Evolutionary conservation across 257 asterid genomes (phyloP).

Genomic region (Scutellaria barbata): DNA sequence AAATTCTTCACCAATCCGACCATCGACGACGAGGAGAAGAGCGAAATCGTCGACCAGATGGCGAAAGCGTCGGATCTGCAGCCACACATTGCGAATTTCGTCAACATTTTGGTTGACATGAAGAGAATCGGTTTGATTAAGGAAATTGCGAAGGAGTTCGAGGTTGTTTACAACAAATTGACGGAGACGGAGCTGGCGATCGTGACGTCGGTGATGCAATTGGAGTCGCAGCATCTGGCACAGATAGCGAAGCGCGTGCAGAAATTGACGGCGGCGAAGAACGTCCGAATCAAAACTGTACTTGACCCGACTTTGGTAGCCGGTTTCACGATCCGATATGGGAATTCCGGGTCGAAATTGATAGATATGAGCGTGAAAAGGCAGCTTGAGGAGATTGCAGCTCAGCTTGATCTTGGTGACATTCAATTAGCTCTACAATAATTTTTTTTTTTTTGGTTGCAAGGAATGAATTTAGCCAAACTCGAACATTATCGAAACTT

Average conservation of each 20-base stretch:
- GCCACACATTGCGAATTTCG: conserved; percentile 75
- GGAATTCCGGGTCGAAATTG: conserved; percentile 72
- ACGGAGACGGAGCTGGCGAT: conserved; percentile 76
- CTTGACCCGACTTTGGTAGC: conserved; percentile 80
- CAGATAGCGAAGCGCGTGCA: conserved; percentile 85
- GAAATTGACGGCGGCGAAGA: conserved; percentile 69
- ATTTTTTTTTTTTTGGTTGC: too few relatives aligned
- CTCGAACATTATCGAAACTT: too few relatives aligned
- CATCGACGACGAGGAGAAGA: conserved; percentile 48
- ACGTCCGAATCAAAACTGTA: conserved; percentile 70
- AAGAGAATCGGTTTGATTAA: conserved; percentile 56
- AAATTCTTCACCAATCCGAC: conserved; percentile 65
- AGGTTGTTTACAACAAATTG: conserved; percentile 51
- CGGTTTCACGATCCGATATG: conserved; percentile 83
- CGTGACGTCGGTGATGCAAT: conserved; percentile 75
- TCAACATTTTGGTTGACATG: conserved; percentile 74
- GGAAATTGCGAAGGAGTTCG: conserved; percentile 74
- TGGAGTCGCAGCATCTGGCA: conserved; percentile 76
- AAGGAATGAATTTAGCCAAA: too few relatives aligned
- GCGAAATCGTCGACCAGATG: conserved; percentile 56
- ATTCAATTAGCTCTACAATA: conserved; percentile 64
- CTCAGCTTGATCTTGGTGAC: conserved; percentile 74
- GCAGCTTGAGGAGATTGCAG: conserved; percentile 81
- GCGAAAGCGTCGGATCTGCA: conserved; percentile 50
- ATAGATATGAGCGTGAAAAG: conserved; percentile 92